Evolutionary conservation across 768 basidiomycete species (phyloP).

Genomic region (Boletus barrowsii): DNA sequence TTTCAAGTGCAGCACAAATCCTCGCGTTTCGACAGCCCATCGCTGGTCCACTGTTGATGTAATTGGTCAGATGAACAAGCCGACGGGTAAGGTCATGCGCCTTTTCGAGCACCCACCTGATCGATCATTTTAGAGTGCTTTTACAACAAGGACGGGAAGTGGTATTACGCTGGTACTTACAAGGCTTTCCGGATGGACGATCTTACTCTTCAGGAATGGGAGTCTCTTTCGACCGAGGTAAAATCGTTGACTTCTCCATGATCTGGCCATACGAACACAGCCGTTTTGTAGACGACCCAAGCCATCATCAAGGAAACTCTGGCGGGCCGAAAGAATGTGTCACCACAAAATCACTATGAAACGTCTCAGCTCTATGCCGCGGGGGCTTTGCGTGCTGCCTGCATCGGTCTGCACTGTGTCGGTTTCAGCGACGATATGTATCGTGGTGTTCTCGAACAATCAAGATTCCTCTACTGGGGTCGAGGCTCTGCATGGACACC

Average conservation of each 20-base stretch:
- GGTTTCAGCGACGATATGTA: constrained; percentile 72
- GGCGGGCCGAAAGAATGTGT: constrained; percentile 65
- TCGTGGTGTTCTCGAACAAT: constrained; percentile 62
- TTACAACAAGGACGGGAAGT: constrained; percentile 74
- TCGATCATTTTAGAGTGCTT: constrained; percentile 58
- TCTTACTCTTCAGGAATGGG: constrained; percentile 67
- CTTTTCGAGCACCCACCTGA: neutral
- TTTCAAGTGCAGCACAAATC: constrained; percentile 79
- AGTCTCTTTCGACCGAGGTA: constrained; percentile 62
- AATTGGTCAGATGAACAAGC: constrained; percentile 52
- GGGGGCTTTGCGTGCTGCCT: constrained; percentile 71
- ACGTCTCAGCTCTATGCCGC: constrained; percentile 66
- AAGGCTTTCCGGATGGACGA: constrained; percentile 63
- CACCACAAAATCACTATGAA: constrained; percentile 77
- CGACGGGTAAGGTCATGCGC: constrained; percentile 48
- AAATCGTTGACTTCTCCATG: constrained; percentile 1
- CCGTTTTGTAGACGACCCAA: constrained; percentile 51
- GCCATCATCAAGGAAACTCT: constrained; percentile 72
- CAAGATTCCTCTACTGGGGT: constrained; percentile 32
- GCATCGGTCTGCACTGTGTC: constrained; percentile 71
- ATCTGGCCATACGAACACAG: constrained; percentile 3
- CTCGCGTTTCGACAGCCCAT: constrained; percentile 72
- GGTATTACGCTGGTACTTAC: constrained; percentile 85
- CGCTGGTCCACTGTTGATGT: constrained; percentile 69
- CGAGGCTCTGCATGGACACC: constrained; percentile 18